Evolutionary conservation across 352 stramenopile species (phyloP), one percentile per base, ranked within the genome.

Genomic region (Globisporangium nagaii): DNA sequence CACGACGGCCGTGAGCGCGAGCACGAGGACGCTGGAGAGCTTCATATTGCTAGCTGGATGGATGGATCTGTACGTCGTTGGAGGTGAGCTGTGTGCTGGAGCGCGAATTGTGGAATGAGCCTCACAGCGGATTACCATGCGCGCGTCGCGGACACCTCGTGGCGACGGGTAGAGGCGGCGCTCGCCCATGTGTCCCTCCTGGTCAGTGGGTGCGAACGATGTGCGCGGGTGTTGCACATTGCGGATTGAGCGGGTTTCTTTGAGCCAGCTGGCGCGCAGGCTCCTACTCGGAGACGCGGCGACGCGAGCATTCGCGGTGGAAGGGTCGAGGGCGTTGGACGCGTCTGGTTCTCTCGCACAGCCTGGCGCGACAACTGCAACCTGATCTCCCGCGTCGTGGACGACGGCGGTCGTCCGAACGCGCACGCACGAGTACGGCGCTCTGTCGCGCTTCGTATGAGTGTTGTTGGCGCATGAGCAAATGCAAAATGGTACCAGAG

Each of bases 101-200:
- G 17, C 12, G 50, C 37, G 17, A 56, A 25, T 56, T 56, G 50
- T 11, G 17, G 37, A 56, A 34, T 56, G 50, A 56, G 4, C 22
- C 11, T 19, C 22, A 24, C 8, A 10, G 25, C 13, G 20, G 41
- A 19, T 47, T 31, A n/a, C 40, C 8, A 20, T 50, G 15, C 12
- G n/a, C 10, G 7, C 31, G 44, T 30, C 25, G 22, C 32, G 19
- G 30, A 9, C 17, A 15, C 28, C 32, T 40, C n/a, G n/a, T n/a
- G n/a, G n/a, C n/a, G n/a, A n/a, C n/a, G n/a, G n/a, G 45, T 52
- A 41, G 45, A 52, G 45, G n/a, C 31, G 28, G n/a, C n/a, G n/a
- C n/a, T n/a, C n/a, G n/a, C n/a, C n/a, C n/a, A n/a, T n/a, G n/a
- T n/a, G n/a, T n/a, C n/a, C n/a, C n/a, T n/a, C n/a, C n/a, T n/a